Evolutionary conservation across 2,329 filamentous ascomycete species (phyloP).

Genomic region (Dactylellina cionopaga): DNA sequence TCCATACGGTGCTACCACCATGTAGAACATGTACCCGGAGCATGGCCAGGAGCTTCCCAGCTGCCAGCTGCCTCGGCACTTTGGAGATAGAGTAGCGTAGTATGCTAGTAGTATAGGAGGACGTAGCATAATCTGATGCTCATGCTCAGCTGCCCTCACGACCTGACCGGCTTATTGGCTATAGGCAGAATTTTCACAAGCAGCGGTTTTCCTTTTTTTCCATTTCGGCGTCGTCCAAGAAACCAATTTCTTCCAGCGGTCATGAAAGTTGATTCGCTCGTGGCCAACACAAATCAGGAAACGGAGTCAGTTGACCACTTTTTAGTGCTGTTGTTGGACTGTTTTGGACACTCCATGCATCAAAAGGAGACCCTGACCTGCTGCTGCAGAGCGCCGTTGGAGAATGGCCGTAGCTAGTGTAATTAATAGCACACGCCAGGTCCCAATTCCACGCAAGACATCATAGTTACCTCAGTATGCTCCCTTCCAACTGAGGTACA

Average conservation of each 20-base stretch:
- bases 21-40: too few species aligned
- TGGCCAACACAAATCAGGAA: slow-evolving; percentile 42
- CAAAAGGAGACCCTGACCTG: slow-evolving; percentile 17
- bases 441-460: slow-evolving; percentile 19
- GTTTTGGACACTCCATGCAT: slow-evolving; percentile 38
- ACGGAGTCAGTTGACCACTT: slow-evolving; percentile 41
- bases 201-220: neutral
- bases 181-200: slow-evolving; percentile 9
- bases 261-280: slow-evolving; percentile 19
- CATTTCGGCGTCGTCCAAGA: neutral
- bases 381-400: neutral
- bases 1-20: too few species aligned
- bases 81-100: neutral
- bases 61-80: slow-evolving; percentile 10
- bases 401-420: too few species aligned
- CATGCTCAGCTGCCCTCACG: neutral
- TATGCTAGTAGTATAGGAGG: too few species aligned
- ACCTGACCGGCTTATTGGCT: neutral
- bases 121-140: too few species aligned
- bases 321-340: slow-evolving; percentile 35
- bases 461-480: slow-evolving; percentile 31
- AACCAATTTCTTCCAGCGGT: neutral
- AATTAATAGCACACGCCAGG: too few species aligned
- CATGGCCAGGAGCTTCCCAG: neutral
- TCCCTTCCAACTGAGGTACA: neutral